Percentiles rank a stretch among this genome's conserved stretches.
Conservation (phyloP, 768 basidiomycete genomes). For the Mycena galericulata region DNA sequence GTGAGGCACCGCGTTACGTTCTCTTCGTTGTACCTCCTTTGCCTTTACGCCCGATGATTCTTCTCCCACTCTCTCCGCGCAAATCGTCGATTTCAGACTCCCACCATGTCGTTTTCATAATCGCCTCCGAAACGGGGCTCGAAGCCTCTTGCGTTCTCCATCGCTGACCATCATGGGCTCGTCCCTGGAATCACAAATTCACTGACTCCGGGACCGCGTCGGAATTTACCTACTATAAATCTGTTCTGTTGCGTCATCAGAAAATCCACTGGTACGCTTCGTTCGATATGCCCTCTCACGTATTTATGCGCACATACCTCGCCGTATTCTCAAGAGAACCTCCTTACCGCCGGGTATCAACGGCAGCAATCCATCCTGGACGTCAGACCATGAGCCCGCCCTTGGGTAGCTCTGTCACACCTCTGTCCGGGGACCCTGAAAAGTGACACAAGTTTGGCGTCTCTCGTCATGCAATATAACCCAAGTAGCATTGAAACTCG, state of each 20-base stretch:
- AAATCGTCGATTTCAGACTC: too few relatives aligned
- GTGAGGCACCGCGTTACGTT: too few relatives aligned
- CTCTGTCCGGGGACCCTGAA: neutral
- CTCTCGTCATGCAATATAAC: neutral
- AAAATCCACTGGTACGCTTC: neutral
- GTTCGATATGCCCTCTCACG: neutral
- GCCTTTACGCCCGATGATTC: too few relatives aligned
- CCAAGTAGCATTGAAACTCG: neutral
- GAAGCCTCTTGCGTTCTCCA: too few relatives aligned
- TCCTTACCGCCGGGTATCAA: too few relatives aligned
- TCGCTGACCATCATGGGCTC: too few relatives aligned
- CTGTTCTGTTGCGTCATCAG: neutral
- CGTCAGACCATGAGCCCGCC: neutral
- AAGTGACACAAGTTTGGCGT: neutral
- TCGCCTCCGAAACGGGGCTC: too few relatives aligned
- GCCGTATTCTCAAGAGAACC: neutral
- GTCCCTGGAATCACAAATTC: too few relatives aligned
- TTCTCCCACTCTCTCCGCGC: too few relatives aligned
- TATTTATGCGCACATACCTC: neutral
- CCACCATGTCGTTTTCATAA: too few relatives aligned
- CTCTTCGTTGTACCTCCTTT: too few relatives aligned
- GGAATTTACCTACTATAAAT: neutral
- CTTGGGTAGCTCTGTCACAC: neutral
- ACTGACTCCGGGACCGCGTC: too few relatives aligned
- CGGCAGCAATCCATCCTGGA: neutral